Evolutionary conservation across 176 grass and related monocot genomes (phyloP).

Genomic region (Alopecurus myosuroides): DNA sequence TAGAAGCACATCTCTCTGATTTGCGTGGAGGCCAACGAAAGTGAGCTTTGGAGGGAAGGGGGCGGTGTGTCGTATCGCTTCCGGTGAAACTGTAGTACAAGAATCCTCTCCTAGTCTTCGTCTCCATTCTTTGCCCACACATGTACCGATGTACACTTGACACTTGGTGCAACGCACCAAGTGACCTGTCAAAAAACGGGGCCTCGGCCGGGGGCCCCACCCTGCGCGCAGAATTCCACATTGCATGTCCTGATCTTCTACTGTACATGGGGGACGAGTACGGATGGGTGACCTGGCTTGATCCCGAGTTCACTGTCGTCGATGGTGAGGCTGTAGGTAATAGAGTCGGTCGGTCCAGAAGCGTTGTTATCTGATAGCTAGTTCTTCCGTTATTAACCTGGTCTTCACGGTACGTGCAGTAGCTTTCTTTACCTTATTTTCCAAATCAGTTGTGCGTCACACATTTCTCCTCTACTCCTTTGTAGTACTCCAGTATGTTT

Average conservation of each 20-base stretch:
- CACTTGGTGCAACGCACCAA: background rate
- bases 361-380: background rate
- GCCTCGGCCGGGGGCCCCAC: background rate
- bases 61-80: background rate
- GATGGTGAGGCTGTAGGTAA: too few species aligned
- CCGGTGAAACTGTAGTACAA: too few species aligned
- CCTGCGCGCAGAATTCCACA: background rate
- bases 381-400: background rate
- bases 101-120: too few species aligned
- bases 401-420: background rate
- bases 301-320: background rate
- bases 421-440: background rate
- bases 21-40: background rate
- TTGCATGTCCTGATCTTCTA: background rate
- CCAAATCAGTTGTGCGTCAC: background rate
- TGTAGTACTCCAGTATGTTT: too few species aligned
- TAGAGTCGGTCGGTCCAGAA: background rate
- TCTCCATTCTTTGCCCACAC: background rate
- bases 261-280: background rate
- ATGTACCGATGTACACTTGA: too few species aligned
- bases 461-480: background rate
- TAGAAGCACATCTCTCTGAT: background rate
- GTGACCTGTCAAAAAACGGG: background rate
- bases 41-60: background rate
- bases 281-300: constrained; percentile 12